Percentiles rank a stretch among this genome's conserved stretches.
These are phyloP conservation scores for Centrapalus pauciflorus DNA, from an alignment of 129 eudicot species.

Conservation along the genomic window DNA sequence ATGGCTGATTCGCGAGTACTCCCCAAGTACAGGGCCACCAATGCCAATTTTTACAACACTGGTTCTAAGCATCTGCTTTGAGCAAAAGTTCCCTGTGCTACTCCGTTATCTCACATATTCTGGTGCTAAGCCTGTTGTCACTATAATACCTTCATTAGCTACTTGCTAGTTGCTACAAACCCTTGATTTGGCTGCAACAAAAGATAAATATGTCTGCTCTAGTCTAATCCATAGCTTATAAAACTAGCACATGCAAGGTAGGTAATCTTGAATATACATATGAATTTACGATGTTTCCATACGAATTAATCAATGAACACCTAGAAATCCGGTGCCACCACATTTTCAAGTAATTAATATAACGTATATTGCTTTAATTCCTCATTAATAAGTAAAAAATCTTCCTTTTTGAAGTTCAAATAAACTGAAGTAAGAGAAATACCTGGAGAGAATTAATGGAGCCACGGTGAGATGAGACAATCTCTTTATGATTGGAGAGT, in stretches of 20 bases:
- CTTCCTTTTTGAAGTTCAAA: background rate
- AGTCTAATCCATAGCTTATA: background rate
- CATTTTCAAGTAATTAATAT: background rate
- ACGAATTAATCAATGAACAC: constrained; percentile 1
- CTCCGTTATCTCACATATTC: no score
- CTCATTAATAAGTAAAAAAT: background rate
- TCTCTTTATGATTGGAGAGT: constrained; percentile 83
- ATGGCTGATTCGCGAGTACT: no score
- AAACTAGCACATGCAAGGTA: background rate
- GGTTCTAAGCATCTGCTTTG: no score
- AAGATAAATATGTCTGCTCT: background rate
- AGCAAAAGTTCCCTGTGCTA: no score
- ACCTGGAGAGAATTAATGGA: constrained; percentile 95
- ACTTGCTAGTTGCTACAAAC: background rate
- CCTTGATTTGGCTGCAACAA: background rate
- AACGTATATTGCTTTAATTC: background rate
- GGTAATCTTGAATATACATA: background rate
- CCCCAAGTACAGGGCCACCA: no score
- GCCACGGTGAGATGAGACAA: constrained; percentile 94
- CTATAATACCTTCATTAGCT: background rate
- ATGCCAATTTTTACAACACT: no score
- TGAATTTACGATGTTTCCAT: background rate
- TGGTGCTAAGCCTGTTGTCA: background rate
- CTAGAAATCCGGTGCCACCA: background rate
- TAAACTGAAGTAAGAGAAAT: background rate